These are phyloP conservation scores for Hypsizygus ulmarius DNA, from an alignment of 1,284 basidiomycete genomes.

Conservation along the genomic window DNA sequence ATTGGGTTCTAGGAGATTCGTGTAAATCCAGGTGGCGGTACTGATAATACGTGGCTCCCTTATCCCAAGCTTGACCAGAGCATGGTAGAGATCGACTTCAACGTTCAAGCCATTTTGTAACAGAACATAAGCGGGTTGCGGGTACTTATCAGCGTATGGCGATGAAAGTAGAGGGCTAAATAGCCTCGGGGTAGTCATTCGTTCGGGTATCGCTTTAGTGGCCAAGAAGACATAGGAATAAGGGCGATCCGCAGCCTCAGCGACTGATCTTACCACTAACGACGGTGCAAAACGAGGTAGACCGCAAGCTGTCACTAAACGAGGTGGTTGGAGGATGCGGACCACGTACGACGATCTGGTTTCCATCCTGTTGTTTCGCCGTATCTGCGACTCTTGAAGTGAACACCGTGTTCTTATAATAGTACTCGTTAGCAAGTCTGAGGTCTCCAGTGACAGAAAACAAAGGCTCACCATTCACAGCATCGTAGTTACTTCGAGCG, in stretches of 20 bases:
- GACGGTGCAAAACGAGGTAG: background rate
- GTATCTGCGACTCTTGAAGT: slow-evolving; percentile 20
- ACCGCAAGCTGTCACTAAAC: background rate
- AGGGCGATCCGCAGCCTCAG: slow-evolving; percentile 54
- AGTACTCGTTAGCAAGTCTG: too few species aligned
- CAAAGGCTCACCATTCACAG: slow-evolving; percentile 45
- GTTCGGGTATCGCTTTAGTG: slow-evolving; percentile 75
- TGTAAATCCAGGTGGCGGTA: slow-evolving; percentile 52
- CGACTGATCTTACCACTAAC: slow-evolving; percentile 54
- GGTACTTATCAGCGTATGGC: slow-evolving; percentile 44
- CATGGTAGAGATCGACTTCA: slow-evolving; percentile 63
- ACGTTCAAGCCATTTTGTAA: slow-evolving; percentile 80
- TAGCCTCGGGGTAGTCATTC: slow-evolving; percentile 54
- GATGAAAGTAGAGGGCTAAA: slow-evolving; percentile 56
- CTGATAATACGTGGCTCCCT: slow-evolving; percentile 51
- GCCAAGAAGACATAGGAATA: slow-evolving; percentile 71
- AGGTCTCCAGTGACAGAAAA: background rate
- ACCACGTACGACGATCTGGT: slow-evolving; percentile 19
- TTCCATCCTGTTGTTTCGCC: slow-evolving; percentile 18
- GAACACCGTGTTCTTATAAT: slow-evolving; percentile 16
- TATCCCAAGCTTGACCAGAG: slow-evolving; percentile 42
- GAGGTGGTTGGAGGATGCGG: too few species aligned
- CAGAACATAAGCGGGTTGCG: slow-evolving; percentile 63
- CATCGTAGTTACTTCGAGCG: slow-evolving; percentile 69
- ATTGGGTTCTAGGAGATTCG: slow-evolving; percentile 47